A percentile compares a stretch with the other conserved stretches of the same genome.
Evolutionary conservation across 192 early-diverging fungal genomes (phyloP).

Genomic region (Linderina pennispora): DNA sequence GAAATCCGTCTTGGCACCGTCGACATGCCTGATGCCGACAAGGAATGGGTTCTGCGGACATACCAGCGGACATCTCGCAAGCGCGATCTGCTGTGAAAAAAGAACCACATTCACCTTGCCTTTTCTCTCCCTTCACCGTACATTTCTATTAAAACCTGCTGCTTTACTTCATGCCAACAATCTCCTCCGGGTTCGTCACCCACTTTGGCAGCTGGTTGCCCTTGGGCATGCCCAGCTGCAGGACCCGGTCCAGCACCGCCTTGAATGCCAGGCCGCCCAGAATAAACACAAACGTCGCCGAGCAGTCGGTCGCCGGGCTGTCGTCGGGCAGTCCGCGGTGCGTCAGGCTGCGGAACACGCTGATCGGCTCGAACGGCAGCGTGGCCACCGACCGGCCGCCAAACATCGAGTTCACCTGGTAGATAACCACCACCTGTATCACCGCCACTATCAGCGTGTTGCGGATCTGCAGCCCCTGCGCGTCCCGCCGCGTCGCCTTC

Average conservation of each 20-base stretch:
- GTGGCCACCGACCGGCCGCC: slow-evolving; percentile 19
- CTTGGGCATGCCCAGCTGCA: slow-evolving; percentile 45
- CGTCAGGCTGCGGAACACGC: slow-evolving; percentile 34
- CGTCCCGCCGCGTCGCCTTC: slow-evolving; percentile 31
- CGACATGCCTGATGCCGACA: slow-evolving; percentile 90
- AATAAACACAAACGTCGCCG: slow-evolving; percentile 46
- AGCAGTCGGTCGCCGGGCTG: slow-evolving; percentile 29
- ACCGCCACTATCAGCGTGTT: slow-evolving; percentile 33
- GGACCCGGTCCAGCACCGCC: slow-evolving; percentile 27
- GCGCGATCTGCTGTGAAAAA: slow-evolving; percentile 58
- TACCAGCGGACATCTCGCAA: slow-evolving; percentile 86
- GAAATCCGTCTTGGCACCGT: slow-evolving; percentile 95
- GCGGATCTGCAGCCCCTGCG: slow-evolving; percentile 34
- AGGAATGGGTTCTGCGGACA: slow-evolving; percentile 93
- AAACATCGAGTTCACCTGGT: slow-evolving; percentile 19
- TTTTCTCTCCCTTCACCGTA: too few species aligned
- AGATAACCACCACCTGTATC: slow-evolving; percentile 33
- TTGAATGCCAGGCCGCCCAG: slow-evolving; percentile 39
- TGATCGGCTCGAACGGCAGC: slow-evolving; percentile 39
- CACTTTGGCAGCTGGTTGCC: slow-evolving; percentile 38
- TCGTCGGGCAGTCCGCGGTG: slow-evolving; percentile 39
- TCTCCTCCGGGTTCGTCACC: slow-evolving; percentile 40
- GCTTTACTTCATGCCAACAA: slow-evolving; percentile 16
- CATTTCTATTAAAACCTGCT: too few species aligned
- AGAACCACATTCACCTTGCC: neutral